Evolutionary conservation across 768 basidiomycete genomes (phyloP).

Genomic region (Hericium rajendrae): DNA sequence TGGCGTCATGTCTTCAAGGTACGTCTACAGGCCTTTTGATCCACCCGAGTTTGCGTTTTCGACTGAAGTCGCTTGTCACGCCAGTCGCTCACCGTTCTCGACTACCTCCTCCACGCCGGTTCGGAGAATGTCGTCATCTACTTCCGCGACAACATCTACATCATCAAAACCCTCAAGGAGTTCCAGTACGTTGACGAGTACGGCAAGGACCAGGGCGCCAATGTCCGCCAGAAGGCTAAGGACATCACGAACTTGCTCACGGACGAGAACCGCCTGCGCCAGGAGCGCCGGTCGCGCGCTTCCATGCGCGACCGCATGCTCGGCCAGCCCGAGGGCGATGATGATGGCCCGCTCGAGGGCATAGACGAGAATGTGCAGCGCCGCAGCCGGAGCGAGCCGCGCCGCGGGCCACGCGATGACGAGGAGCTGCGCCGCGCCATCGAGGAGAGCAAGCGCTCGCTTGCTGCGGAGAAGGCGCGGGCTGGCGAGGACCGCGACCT

Average conservation of each 20-base stretch:
- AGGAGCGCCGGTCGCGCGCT: constrained; percentile 76
- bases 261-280: constrained; percentile 77
- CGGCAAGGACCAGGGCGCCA: constrained; percentile 96
- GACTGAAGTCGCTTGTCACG: not conserved
- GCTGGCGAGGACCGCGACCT: constrained; percentile 78
- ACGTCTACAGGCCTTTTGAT: constrained; percentile 8
- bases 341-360: constrained; percentile 18
- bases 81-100: constrained; percentile 85
- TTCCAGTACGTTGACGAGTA: constrained; percentile 96
- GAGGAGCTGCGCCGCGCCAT: constrained; percentile 82
- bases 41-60: not conserved
- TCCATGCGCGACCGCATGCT: constrained; percentile 95
- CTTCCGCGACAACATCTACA: constrained; percentile 93
- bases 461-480: constrained; percentile 58
- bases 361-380: constrained; percentile 31
- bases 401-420: constrained; percentile 41
- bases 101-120: constrained; percentile 92
- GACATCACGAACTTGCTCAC: constrained; percentile 91
- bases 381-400: constrained; percentile 18
- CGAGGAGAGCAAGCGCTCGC: constrained; percentile 74
- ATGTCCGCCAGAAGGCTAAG: constrained; percentile 94
- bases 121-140: constrained; percentile 98
- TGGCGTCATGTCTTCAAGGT: constrained; percentile 99
- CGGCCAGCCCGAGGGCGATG: constrained; percentile 38
- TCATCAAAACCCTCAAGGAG: constrained; percentile 98